These are phyloP conservation scores for Rhizopogon rudus DNA, from an alignment of 768 basidiomycete genomes.

Conservation along the genomic window DNA sequence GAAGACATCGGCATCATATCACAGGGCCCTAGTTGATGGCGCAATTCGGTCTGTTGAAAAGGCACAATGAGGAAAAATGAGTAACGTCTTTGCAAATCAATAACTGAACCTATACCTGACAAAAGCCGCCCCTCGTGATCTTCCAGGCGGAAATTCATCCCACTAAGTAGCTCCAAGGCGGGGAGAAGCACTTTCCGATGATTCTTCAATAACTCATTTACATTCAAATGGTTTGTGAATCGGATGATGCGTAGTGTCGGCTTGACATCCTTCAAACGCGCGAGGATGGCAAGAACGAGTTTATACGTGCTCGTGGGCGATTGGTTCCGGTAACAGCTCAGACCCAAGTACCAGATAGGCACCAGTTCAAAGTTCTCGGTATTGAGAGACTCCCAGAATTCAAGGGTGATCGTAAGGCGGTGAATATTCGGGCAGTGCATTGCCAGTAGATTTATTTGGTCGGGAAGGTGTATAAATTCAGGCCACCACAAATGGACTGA, in stretches of 20 bases:
- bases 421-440: conserved; percentile 12
- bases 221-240: conserved; percentile 11
- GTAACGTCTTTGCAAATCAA: background rate
- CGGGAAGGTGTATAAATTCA: too few species aligned
- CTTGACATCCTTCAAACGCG: conserved; percentile 1
- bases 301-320: background rate
- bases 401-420: conserved; percentile 13
- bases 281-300: conserved; percentile 9
- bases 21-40: background rate
- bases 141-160: conserved; percentile 14
- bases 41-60: background rate
- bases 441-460: conserved; percentile 6
- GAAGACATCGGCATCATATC: background rate
- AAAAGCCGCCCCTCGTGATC: conserved; percentile 16
- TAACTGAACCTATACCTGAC: conserved; percentile 10
- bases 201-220: conserved; percentile 12
- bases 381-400: too few species aligned
- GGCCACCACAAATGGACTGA: background rate
- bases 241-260: conserved; percentile 19
- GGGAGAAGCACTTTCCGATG: conserved; percentile 9
- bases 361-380: too few species aligned
- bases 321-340: background rate
- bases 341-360: conserved; percentile 13
- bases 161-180: conserved; percentile 5
- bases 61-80: background rate